Percentiles rank a stretch among this genome's conserved stretches.
Conservation (phyloP, 495 filamentous ascomycete species). For the Aspergillus sclerotioniger region DNA sequence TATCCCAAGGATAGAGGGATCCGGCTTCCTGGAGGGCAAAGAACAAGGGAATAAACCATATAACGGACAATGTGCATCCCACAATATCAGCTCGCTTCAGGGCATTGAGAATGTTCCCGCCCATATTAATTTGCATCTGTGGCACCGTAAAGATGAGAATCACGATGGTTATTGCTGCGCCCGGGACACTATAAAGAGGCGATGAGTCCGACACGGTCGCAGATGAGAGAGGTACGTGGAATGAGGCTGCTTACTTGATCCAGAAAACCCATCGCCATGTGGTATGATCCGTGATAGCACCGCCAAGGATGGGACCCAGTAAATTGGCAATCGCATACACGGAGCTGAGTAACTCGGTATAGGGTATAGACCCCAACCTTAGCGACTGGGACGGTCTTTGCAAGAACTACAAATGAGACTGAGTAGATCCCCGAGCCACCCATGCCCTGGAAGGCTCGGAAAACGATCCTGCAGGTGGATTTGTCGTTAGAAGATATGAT, state of each 20-base stretch:
- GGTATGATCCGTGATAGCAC: slow-evolving; percentile 32
- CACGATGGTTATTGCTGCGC: no score
- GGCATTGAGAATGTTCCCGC: no score
- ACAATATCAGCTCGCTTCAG: no score
- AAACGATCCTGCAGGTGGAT: slow-evolving; percentile 25
- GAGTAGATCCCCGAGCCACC: slow-evolving; percentile 49
- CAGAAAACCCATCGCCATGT: slow-evolving; percentile 38
- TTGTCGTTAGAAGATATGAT: slow-evolving; percentile 3
- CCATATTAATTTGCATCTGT: no score
- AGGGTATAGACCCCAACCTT: slow-evolving; percentile 37
- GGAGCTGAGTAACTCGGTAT: slow-evolving; percentile 34
- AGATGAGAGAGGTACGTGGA: no score
- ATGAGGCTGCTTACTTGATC: slow-evolving; percentile 30
- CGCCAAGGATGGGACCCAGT: slow-evolving; percentile 42
- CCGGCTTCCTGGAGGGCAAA: no score
- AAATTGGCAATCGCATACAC: slow-evolving; percentile 20
- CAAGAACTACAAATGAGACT: slow-evolving; percentile 51
- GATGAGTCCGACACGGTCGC: no score
- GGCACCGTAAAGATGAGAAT: no score
- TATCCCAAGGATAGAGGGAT: no score
- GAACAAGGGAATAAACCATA: no score
- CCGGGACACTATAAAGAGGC: no score
- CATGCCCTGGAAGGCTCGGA: slow-evolving; percentile 42
- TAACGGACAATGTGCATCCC: no score
- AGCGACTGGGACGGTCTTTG: slow-evolving; percentile 45